A percentile compares a stretch with the other conserved stretches of the same genome.
Conservation (phyloP, 129 eudicot species). For the Escallonia rubra region DNA sequence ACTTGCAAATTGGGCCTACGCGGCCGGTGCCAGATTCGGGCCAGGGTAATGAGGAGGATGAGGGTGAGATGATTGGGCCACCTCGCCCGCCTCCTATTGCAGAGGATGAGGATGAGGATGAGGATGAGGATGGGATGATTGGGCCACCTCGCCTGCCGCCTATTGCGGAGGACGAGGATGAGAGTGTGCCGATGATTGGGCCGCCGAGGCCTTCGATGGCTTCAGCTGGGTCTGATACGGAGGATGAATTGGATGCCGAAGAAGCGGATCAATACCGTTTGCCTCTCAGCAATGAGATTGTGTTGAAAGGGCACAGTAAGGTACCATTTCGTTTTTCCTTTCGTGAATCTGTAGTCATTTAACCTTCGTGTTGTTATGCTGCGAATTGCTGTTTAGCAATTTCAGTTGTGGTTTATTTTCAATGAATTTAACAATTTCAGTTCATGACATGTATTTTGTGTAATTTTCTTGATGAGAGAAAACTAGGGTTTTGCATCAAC, state of each 20-base stretch:
- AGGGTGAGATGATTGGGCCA: constrained; percentile 55
- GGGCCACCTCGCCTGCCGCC: constrained; percentile 62
- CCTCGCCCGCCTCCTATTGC: constrained; percentile 45
- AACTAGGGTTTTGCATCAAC: no score
- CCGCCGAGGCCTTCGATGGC: constrained; percentile 54
- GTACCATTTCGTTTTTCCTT: constrained; percentile 21
- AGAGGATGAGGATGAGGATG: constrained; percentile 26
- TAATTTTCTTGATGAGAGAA: background rate
- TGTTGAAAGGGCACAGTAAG: constrained; percentile 91
- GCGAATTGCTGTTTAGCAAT: background rate
- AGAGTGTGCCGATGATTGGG: constrained; percentile 33
- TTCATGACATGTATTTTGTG: no score
- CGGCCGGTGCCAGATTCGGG: constrained; percentile 37
- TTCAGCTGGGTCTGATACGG: constrained; percentile 35
- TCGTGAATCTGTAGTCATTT: no score
- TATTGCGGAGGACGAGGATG: constrained; percentile 36
- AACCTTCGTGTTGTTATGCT: no score
- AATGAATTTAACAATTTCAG: no score
- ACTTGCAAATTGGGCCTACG: constrained; percentile 54
- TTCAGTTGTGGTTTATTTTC: no score
- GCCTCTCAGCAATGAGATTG: constrained; percentile 87
- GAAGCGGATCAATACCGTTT: constrained; percentile 40
- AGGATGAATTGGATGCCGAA: constrained; percentile 46
- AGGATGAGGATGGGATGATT: constrained; percentile 32
- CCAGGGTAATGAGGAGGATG: constrained; percentile 31